A percentile compares a stretch with the other conserved stretches of the same genome.
Evolutionary conservation across 2,329 filamentous ascomycete species (phyloP).

Genomic region (Fusarium begoniae): DNA sequence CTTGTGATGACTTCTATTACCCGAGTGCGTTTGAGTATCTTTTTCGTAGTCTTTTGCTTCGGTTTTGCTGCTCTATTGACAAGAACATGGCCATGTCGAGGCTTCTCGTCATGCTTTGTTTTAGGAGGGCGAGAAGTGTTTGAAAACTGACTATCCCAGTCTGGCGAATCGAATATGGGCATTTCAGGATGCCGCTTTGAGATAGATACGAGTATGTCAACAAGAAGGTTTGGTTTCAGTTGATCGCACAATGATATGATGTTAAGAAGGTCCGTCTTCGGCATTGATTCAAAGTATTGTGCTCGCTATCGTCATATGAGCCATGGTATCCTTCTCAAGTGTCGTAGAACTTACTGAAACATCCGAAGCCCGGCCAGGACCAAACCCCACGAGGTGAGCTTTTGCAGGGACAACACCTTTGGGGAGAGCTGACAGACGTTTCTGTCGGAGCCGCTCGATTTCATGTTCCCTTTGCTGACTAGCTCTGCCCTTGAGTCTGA

Average conservation of each 20-base stretch:
- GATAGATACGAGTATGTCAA: constrained; percentile 54
- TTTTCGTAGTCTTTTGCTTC: constrained; percentile 47
- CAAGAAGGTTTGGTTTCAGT: constrained; percentile 52
- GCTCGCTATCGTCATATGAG: constrained; percentile 43
- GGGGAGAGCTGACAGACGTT: constrained; percentile 47
- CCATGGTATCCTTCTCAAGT: background rate
- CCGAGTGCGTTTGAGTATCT: constrained; percentile 45
- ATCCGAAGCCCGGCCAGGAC: constrained; percentile 46
- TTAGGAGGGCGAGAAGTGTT: constrained; percentile 21
- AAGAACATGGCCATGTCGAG: constrained; percentile 46
- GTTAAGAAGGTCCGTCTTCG: constrained; percentile 52
- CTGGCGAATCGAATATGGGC: constrained; percentile 53
- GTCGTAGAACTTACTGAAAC: constrained; percentile 45
- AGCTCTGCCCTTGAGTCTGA: constrained; percentile 18
- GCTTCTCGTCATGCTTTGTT: constrained; percentile 31
- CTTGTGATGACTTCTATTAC: constrained; percentile 42
- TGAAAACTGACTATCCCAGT: constrained; percentile 48
- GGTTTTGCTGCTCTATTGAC: constrained; percentile 41
- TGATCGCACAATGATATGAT: constrained; percentile 54
- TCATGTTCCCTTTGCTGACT: constrained; percentile 36
- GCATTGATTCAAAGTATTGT: constrained; percentile 52
- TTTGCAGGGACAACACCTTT: constrained; percentile 47
- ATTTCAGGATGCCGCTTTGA: constrained; percentile 54
- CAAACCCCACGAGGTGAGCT: constrained; percentile 51
- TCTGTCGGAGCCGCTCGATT: constrained; percentile 46